Percentiles rank a stretch among this genome's conserved stretches.
Conservation (phyloP, 768 basidiomycete species). For the Suillus hirtellus region DNA sequence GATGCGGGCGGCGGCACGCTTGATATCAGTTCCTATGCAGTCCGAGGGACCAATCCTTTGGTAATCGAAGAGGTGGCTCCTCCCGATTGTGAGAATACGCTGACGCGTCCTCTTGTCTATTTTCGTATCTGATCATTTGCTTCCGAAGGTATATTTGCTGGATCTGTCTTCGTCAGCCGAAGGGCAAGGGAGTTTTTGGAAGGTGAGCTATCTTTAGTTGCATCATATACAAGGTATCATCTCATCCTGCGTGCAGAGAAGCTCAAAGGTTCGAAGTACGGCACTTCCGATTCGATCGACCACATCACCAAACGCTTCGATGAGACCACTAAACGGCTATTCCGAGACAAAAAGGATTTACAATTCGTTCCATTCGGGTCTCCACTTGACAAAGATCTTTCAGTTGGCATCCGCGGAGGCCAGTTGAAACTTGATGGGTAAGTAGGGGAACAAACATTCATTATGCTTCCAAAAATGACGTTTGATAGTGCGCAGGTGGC, state of each 20-base stretch:
- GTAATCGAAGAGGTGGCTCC: slow-evolving; percentile 84
- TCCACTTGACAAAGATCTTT: slow-evolving; percentile 70
- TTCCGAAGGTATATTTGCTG: slow-evolving; percentile 70
- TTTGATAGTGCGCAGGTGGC: slow-evolving; percentile 52
- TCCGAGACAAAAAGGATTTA: slow-evolving; percentile 63
- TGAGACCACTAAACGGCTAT: slow-evolving; percentile 79
- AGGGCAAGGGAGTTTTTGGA: slow-evolving; percentile 71
- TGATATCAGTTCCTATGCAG: slow-evolving; percentile 79
- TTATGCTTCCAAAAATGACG: slow-evolving; percentile 16
- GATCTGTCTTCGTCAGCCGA: slow-evolving; percentile 80
- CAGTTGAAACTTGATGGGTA: slow-evolving; percentile 73
- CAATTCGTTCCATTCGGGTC: slow-evolving; percentile 80
- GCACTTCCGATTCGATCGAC: slow-evolving; percentile 67
- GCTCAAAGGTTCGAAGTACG: slow-evolving; percentile 71
- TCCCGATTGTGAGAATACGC: slow-evolving; percentile 62
- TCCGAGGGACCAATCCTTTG: slow-evolving; percentile 66
- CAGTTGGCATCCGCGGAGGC: slow-evolving; percentile 71
- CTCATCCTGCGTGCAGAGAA: slow-evolving; percentile 50
- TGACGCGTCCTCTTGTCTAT: slow-evolving; percentile 5
- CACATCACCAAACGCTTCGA: slow-evolving; percentile 82
- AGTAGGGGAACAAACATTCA: slow-evolving; percentile 24
- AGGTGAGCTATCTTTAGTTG: slow-evolving; percentile 39
- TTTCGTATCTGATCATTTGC: slow-evolving; percentile 5
- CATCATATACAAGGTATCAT: not conserved
- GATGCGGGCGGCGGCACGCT: slow-evolving; percentile 83